phyloP scores from a whole-genome alignment of 768 basidiomycete genomes.

The Suillus discolor region DNA sequence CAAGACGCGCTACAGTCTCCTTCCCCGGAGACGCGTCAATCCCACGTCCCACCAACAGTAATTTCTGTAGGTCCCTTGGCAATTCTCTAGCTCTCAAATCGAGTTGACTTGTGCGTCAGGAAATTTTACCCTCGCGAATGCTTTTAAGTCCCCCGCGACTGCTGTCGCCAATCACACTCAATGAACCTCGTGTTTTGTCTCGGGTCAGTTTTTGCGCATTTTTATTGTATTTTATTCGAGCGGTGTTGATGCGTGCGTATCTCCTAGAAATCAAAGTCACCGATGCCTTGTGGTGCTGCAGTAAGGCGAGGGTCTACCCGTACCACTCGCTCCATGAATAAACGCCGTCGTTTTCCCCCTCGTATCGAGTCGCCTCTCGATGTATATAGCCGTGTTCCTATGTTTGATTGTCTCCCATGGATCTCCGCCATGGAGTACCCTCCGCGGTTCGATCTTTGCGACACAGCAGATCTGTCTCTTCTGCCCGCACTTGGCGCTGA shows the following conservation, averaged over 20 bases:
- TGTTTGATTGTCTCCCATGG: constrained; percentile 72
- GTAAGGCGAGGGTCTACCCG: constrained; percentile 39
- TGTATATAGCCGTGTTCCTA: constrained; percentile 31
- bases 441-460: constrained; percentile 46
- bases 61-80: constrained; percentile 10
- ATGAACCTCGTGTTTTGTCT: constrained; percentile 27
- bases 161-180: constrained; percentile 40
- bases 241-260: not conserved
- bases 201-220: constrained; percentile 18
- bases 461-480: constrained; percentile 70
- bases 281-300: constrained; percentile 39
- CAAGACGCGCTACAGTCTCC: constrained; percentile 11
- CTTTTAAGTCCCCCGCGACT: constrained; percentile 36
- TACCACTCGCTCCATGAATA: constrained; percentile 37
- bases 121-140: constrained; percentile 21
- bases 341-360: constrained; percentile 44
- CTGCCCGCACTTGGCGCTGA: constrained; percentile 36
- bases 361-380: constrained; percentile 44
- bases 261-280: constrained; percentile 40
- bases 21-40: not conserved
- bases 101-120: constrained; percentile 22
- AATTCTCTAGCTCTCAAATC: not conserved
- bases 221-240: not conserved
- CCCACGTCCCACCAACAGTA: not conserved
- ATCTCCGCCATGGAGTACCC: constrained; percentile 57